phyloP scores from a whole-genome alignment of 176 grass and related monocot genomes.

The Rhynchospora pubera region DNA sequence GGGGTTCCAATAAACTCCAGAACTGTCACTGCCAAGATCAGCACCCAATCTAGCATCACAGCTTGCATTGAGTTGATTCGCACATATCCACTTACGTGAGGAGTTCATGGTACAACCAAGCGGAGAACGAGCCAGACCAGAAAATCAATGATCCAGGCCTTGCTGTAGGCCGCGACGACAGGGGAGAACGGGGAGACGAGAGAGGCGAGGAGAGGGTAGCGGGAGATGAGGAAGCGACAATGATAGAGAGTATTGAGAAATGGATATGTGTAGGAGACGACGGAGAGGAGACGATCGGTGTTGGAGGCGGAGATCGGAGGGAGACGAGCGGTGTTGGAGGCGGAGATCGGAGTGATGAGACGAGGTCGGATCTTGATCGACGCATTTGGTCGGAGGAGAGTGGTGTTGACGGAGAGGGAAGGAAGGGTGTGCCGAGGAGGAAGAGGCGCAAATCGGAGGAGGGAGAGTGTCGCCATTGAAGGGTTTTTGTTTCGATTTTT shows the following conservation, averaged over 20 bases:
- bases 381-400: not conserved
- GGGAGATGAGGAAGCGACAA: conserved; percentile 31
- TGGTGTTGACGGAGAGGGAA: not conserved
- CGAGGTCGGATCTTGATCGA: conserved; percentile 2
- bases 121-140: conserved; percentile 11
- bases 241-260: too few relatives aligned
- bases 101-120: conserved; percentile 26
- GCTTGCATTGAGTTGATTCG: conserved; percentile 29
- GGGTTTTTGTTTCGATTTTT: not conserved
- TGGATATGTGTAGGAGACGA: too few relatives aligned
- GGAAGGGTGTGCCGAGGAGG: not conserved
- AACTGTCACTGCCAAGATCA: not conserved
- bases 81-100: conserved; percentile 19
- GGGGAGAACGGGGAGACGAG: conserved; percentile 17
- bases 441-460: conserved; percentile 29
- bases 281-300: too few relatives aligned
- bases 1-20: conserved; percentile 26
- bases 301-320: too few relatives aligned
- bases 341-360: too few relatives aligned
- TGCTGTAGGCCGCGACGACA: not conserved
- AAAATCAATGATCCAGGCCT: not conserved
- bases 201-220: conserved; percentile 20
- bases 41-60: conserved; percentile 11
- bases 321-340: too few relatives aligned
- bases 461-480: conserved; percentile 10